Evolutionary conservation across 495 filamentous ascomycete species (phyloP).

Genomic region (Usnea hakonensis): DNA sequence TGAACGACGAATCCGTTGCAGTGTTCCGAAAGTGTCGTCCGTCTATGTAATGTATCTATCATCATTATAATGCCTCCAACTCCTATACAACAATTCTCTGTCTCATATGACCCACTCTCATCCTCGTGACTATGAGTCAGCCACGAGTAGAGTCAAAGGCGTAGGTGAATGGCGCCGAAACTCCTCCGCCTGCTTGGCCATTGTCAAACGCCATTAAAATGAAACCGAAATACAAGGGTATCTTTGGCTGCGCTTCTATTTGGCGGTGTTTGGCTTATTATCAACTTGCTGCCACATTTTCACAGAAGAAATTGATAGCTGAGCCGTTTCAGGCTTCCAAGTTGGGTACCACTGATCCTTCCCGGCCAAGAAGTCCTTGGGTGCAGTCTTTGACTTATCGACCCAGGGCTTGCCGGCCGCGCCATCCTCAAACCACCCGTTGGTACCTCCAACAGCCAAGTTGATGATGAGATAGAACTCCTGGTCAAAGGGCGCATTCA

Average conservation of each 20-base stretch:
- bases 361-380: slow-evolving; percentile 66
- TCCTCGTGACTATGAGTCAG: neutral
- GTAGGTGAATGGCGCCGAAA: neutral
- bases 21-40: neutral
- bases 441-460: slow-evolving; percentile 73
- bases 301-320: slow-evolving; percentile 66
- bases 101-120: neutral
- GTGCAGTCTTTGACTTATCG: slow-evolving; percentile 54
- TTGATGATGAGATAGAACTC: slow-evolving; percentile 77
- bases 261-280: neutral
- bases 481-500: slow-evolving; percentile 64
- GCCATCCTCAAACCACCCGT: slow-evolving; percentile 76
- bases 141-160: neutral
- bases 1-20: neutral
- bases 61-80: neutral
- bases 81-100: neutral
- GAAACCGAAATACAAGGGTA: slow-evolving; percentile 1
- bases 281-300: slow-evolving; percentile 65
- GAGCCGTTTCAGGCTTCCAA: slow-evolving; percentile 52
- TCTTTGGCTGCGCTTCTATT: neutral
- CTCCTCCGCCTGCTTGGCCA: slow-evolving; percentile 8
- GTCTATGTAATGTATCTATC: neutral
- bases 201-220: neutral
- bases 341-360: slow-evolving; percentile 63
- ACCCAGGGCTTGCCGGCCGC: slow-evolving; percentile 70